Percentiles rank a stretch among this genome's conserved stretches.
phyloP scores from a whole-genome alignment of 1,284 basidiomycete genomes.

The Trametes sp. region DNA sequence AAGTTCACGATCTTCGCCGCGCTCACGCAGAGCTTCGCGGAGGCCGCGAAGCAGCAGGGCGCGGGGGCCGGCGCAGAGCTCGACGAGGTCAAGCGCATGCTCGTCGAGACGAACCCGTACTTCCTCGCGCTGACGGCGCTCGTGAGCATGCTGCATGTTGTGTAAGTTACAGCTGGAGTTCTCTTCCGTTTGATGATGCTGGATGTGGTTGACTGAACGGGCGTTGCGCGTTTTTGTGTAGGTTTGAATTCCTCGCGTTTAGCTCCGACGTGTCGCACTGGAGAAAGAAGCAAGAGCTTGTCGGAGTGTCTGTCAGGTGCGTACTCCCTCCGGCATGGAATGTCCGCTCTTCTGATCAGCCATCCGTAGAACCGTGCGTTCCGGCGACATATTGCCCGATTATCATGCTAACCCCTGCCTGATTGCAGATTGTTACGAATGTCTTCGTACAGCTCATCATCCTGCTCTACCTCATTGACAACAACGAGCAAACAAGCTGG shows the following conservation, averaged over 20 bases:
- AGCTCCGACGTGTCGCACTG: slow-evolving; percentile 94
- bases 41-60: slow-evolving; percentile 79
- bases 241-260: slow-evolving; percentile 96
- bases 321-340: slow-evolving; percentile 29
- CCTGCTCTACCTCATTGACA: slow-evolving; percentile 93
- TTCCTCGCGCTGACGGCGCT: slow-evolving; percentile 83
- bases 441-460: slow-evolving; percentile 92
- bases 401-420: slow-evolving; percentile 1
- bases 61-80: slow-evolving; percentile 72
- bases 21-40: slow-evolving; percentile 84
- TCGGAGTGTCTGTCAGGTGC: slow-evolving; percentile 84
- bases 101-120: slow-evolving; percentile 94
- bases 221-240: slow-evolving; percentile 36
- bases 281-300: slow-evolving; percentile 90
- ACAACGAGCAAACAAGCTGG: slow-evolving; percentile 94
- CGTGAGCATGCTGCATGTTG: slow-evolving; percentile 87
- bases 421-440: slow-evolving; percentile 69
- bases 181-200: background rate
- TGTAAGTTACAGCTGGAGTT: slow-evolving; percentile 65
- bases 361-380: slow-evolving; percentile 50
- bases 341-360: background rate
- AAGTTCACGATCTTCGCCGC: slow-evolving; percentile 88
- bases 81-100: slow-evolving; percentile 94
- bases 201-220: slow-evolving; percentile 8
- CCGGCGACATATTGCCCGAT: too few species aligned